Conservation (phyloP, 2,329 filamentous ascomycete genomes). For the Fusarium sacchari region DNA sequence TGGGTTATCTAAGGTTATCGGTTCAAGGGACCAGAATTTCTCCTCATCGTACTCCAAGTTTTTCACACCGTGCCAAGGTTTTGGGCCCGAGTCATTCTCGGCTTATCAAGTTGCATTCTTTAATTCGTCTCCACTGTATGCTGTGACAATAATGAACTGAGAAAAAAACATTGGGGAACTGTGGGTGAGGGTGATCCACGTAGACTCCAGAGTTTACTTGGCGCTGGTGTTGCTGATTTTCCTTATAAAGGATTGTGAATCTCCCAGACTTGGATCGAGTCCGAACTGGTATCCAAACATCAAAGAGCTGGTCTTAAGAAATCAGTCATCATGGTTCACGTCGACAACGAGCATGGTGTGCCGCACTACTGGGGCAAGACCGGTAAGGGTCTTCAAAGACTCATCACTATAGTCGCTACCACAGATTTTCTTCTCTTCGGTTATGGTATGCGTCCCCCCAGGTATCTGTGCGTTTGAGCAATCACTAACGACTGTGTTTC, state of each 20-base stretch:
- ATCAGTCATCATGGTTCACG: slow-evolving; percentile 31
- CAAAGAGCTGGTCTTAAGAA: not conserved
- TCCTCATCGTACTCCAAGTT: slow-evolving; percentile 5
- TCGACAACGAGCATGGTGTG: slow-evolving; percentile 28
- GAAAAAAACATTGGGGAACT: slow-evolving; percentile 14
- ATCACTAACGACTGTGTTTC: not conserved
- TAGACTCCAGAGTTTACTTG: slow-evolving; percentile 22
- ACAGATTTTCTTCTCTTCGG: slow-evolving; percentile 33
- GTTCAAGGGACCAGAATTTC: not conserved
- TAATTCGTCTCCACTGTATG: not conserved
- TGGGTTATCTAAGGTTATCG: slow-evolving; percentile 32
- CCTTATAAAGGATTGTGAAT: slow-evolving; percentile 26
- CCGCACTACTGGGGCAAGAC: slow-evolving; percentile 35
- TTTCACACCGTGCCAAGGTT: not conserved
- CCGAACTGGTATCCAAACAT: not conserved
- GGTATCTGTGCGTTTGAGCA: slow-evolving; percentile 35
- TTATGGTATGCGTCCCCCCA: not conserved
- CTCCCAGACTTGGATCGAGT: not conserved
- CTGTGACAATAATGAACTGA: slow-evolving; percentile 12
- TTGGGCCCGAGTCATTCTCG: slow-evolving; percentile 11
- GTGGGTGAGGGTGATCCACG: slow-evolving; percentile 23
- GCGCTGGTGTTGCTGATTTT: not conserved
- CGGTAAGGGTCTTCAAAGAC: slow-evolving; percentile 25
- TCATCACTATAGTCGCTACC: slow-evolving; percentile 33
- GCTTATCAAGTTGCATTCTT: slow-evolving; percentile 12